phyloP scores from a whole-genome alignment of 2,329 filamentous ascomycete genomes.

The Davidsoniella virescens region DNA sequence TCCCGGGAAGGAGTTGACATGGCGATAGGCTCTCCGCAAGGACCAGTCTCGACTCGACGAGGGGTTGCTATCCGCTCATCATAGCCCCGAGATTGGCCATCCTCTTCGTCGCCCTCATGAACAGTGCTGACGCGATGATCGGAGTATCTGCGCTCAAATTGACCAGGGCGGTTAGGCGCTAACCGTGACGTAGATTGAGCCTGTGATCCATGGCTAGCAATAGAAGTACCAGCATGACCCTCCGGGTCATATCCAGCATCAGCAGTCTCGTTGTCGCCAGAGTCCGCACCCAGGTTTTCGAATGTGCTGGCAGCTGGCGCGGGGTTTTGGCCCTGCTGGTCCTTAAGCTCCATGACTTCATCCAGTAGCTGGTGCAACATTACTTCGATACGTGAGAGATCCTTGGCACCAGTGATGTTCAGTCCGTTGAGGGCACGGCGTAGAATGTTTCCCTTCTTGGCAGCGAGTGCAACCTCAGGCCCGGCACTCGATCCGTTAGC shows the following conservation, averaged over 20 bases:
- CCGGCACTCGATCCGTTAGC: constrained; percentile 15
- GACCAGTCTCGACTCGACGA: constrained; percentile 1
- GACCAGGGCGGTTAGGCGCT: constrained; percentile 58
- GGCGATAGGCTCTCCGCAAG: constrained; percentile 8
- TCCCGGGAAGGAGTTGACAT: constrained; percentile 8
- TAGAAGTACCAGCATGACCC: constrained; percentile 19
- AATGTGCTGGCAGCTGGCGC: constrained; percentile 46
- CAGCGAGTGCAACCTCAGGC: constrained; percentile 39
- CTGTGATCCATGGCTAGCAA: constrained; percentile 31
- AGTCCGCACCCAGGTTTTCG: constrained; percentile 40
- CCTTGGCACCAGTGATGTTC: constrained; percentile 72
- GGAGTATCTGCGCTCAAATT: constrained; percentile 44
- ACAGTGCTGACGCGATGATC: constrained; percentile 84
- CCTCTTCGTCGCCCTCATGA: constrained; percentile 65
- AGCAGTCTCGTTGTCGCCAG: constrained; percentile 56
- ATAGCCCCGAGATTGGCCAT: constrained; percentile 24
- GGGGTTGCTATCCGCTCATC: constrained; percentile 21
- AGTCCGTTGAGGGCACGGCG: constrained; percentile 83
- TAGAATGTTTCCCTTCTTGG: constrained; percentile 88
- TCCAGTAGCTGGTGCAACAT: constrained; percentile 84
- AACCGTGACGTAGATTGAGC: constrained; percentile 1
- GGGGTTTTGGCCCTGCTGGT: constrained; percentile 26
- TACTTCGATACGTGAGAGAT: constrained; percentile 74
- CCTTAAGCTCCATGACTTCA: constrained; percentile 75
- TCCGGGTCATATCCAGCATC: constrained; percentile 53